A percentile compares a stretch with the other conserved stretches of the same genome.
Conservation (phyloP, 495 filamentous ascomycete species). For the Xylaria intraflava region DNA sequence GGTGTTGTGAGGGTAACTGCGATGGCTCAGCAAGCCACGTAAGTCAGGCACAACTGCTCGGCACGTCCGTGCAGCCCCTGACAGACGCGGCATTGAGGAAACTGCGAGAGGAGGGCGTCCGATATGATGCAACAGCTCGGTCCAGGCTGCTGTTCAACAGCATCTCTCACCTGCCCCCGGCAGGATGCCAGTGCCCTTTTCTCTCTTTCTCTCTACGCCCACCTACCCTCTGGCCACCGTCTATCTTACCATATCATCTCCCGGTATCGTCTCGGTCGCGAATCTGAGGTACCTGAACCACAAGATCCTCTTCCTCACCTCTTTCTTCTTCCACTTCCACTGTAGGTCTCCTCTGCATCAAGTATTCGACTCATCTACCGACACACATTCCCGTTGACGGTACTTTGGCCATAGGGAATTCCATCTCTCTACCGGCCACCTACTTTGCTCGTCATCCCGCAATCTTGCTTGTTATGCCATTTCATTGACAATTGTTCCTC, state of each 20-base stretch:
- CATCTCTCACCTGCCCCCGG: neutral
- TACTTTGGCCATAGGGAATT: slow-evolving; percentile 2
- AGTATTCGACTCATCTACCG: slow-evolving; percentile 11
- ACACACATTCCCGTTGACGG: slow-evolving; percentile 8
- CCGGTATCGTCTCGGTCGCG: neutral
- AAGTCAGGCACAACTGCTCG: no score
- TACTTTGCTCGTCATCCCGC: slow-evolving; percentile 9
- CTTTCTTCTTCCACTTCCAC: neutral
- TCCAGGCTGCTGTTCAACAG: no score
- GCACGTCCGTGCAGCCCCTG: no score
- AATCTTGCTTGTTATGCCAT: slow-evolving; percentile 13
- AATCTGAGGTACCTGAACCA: neutral
- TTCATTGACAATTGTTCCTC: slow-evolving; percentile 16
- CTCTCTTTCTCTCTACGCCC: no score
- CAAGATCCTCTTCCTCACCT: neutral
- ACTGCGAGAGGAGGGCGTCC: no score
- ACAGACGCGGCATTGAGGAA: no score
- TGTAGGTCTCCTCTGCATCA: slow-evolving; percentile 1
- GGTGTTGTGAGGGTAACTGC: no score
- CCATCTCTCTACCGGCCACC: slow-evolving; percentile 1
- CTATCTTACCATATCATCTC: neutral
- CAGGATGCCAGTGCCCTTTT: neutral
- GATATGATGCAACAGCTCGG: no score
- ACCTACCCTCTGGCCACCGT: neutral
- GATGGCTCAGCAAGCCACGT: no score